Conservation (phyloP, 306 rosid genomes). For the Medicago arabica region DNA sequence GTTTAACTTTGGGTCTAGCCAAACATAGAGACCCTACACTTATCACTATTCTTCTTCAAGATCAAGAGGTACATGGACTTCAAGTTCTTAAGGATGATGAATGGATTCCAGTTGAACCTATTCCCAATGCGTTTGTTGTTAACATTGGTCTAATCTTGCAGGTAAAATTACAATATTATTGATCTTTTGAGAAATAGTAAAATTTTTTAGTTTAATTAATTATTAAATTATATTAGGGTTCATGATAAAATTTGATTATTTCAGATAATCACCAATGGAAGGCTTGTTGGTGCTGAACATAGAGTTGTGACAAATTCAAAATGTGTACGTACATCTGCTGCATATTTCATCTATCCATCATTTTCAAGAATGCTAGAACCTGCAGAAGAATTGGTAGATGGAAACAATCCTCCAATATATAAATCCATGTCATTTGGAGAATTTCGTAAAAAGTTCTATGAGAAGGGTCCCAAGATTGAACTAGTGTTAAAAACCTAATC, state of each 20-base stretch:
- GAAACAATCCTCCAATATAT: conserved; percentile 44
- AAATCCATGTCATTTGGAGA: conserved; percentile 54
- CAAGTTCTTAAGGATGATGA: conserved; percentile 58
- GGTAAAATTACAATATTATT: conserved; percentile 32
- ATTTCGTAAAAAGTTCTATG: conserved; percentile 45
- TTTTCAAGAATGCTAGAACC: conserved; percentile 58
- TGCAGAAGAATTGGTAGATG: conserved; percentile 50
- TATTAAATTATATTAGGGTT: neutral
- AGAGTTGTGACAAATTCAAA: conserved; percentile 67
- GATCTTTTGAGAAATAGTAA: neutral
- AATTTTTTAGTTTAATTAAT: neutral
- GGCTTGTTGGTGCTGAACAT: conserved; percentile 66
- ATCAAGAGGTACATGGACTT: conserved; percentile 56
- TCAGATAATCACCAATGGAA: conserved; percentile 70
- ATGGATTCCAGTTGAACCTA: conserved; percentile 60
- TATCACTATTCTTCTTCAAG: conserved; percentile 72
- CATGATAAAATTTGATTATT: neutral
- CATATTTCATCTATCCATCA: conserved; percentile 64
- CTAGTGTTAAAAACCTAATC: conserved; percentile 35
- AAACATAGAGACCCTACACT: conserved; percentile 68
- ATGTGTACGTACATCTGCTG: conserved; percentile 54
- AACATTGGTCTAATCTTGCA: conserved; percentile 56
- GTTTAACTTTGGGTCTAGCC: conserved; percentile 65
- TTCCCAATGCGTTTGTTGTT: conserved; percentile 57
- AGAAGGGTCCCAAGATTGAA: conserved; percentile 49